Conservation (phyloP, 805 yeast genomes). For the Nakazawaea siamensis region DNA sequence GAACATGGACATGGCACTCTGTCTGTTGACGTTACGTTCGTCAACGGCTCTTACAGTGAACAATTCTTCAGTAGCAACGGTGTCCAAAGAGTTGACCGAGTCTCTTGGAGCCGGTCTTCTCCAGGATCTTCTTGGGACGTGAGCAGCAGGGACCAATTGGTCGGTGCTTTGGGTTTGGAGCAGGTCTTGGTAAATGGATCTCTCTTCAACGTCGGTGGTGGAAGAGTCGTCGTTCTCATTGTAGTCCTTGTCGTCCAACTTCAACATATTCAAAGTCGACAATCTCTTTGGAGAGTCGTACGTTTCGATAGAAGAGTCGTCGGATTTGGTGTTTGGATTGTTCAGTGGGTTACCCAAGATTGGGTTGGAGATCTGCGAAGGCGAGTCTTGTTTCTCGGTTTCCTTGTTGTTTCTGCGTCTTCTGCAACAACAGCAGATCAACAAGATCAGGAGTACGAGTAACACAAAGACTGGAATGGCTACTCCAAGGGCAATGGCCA, state of each 20-base stretch:
- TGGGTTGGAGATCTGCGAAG: constrained; percentile 29
- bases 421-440: constrained; percentile 52
- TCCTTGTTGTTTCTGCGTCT: constrained; percentile 28
- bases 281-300: constrained; percentile 24
- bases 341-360: constrained; percentile 23
- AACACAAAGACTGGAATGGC: constrained; percentile 60
- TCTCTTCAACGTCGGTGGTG: constrained; percentile 41
- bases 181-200: constrained; percentile 29
- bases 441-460: constrained; percentile 33
- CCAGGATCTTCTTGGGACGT: constrained; percentile 42
- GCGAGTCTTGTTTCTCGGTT: constrained; percentile 17
- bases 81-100: constrained; percentile 66
- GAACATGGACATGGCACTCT: constrained; percentile 21
- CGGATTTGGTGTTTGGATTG: constrained; percentile 12
- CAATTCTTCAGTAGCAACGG: constrained; percentile 80
- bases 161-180: constrained; percentile 31
- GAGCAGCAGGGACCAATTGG: constrained; percentile 20
- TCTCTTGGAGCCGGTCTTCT: constrained; percentile 47
- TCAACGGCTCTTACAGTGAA: constrained; percentile 73
- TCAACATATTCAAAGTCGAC: constrained; percentile 42
- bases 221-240: constrained; percentile 35
- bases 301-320: constrained; percentile 11
- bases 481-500: constrained; percentile 92
- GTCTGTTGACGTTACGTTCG: constrained; percentile 35
- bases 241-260: constrained; percentile 34